A percentile compares a stretch with the other conserved stretches of the same genome.
Conservation (phyloP, 2,329 filamentous ascomycete species). For the Aspergillus novoparasiticus region DNA sequence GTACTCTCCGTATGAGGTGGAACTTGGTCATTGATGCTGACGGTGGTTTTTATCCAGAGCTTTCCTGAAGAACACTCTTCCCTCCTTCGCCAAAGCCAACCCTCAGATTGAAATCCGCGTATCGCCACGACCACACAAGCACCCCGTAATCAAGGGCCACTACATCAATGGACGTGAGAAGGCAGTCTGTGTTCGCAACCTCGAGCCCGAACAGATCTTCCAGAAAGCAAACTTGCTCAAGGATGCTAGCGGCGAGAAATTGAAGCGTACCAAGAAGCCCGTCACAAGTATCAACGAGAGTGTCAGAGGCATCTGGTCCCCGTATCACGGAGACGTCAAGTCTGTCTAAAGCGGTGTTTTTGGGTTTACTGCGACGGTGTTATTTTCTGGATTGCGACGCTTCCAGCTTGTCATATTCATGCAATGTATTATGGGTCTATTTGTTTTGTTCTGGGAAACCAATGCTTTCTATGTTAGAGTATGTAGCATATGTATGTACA, state of each 20-base stretch:
- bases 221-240: constrained; percentile 66
- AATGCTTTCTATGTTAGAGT: constrained; percentile 18
- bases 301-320: constrained; percentile 67
- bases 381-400: constrained; percentile 18
- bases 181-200: constrained; percentile 83
- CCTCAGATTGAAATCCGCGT: constrained; percentile 90
- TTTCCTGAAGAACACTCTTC: constrained; percentile 78
- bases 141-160: constrained; percentile 84
- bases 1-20: constrained; percentile 26
- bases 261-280: constrained; percentile 58
- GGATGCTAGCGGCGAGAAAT: constrained; percentile 51
- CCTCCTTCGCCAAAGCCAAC: constrained; percentile 76
- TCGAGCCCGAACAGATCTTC: constrained; percentile 77
- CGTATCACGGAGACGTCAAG: constrained; percentile 61
- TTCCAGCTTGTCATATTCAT: constrained; percentile 21
- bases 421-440: constrained; percentile 33
- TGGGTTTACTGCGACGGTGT: constrained; percentile 21
- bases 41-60: constrained; percentile 52
- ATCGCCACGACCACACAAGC: constrained; percentile 84
- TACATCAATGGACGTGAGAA: constrained; percentile 91
- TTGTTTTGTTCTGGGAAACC: constrained; percentile 17
- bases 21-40: neutral
- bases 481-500: constrained; percentile 32
- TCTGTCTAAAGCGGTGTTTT: constrained; percentile 43
- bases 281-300: constrained; percentile 65